Evolutionary conservation across 495 filamentous ascomycete genomes (phyloP).

Genomic region (Tuber umbilicatum): DNA sequence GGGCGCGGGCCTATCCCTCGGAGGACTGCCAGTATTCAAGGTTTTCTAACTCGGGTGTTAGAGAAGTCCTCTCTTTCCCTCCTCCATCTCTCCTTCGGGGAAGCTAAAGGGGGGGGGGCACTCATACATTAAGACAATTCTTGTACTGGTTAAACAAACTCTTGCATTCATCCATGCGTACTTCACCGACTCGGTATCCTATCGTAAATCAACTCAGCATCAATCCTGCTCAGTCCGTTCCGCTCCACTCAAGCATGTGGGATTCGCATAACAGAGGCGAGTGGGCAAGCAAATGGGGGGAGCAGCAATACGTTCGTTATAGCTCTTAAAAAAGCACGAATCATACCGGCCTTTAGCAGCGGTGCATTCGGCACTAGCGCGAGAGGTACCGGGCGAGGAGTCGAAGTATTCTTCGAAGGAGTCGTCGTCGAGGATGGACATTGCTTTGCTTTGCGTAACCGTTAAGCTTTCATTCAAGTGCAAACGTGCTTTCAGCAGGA

Average conservation of each 20-base stretch:
- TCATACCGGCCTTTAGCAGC: conserved; percentile 27
- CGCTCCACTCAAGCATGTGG: not conserved
- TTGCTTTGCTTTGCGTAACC: conserved; percentile 11
- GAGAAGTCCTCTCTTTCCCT: not conserved
- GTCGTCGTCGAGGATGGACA: conserved; percentile 42
- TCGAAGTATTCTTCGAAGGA: conserved; percentile 33
- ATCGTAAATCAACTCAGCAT: conserved; percentile 7
- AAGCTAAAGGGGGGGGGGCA: not conserved
- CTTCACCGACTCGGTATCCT: conserved; percentile 29
- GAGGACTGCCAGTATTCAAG: not conserved
- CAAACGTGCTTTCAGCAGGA: not conserved
- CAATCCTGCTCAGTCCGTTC: not conserved
- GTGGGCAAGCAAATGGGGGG: not conserved
- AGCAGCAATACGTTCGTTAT: conserved; percentile 23
- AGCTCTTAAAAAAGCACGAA: conserved; percentile 36
- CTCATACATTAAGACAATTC: conserved; percentile 19
- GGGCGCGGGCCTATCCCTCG: not conserved
- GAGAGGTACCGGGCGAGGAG: conserved; percentile 10
- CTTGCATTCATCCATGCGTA: conserved; percentile 28
- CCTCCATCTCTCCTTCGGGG: not conserved
- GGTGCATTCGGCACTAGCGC: conserved; percentile 3
- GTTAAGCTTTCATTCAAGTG: not conserved
- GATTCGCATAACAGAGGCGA: not conserved
- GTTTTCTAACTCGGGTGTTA: not conserved
- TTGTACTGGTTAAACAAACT: conserved; percentile 32